Percentiles rank a stretch among this genome's conserved stretches.
Conservation (phyloP, 2,329 filamentous ascomycete species). For the Talaromyces islandicus region DNA sequence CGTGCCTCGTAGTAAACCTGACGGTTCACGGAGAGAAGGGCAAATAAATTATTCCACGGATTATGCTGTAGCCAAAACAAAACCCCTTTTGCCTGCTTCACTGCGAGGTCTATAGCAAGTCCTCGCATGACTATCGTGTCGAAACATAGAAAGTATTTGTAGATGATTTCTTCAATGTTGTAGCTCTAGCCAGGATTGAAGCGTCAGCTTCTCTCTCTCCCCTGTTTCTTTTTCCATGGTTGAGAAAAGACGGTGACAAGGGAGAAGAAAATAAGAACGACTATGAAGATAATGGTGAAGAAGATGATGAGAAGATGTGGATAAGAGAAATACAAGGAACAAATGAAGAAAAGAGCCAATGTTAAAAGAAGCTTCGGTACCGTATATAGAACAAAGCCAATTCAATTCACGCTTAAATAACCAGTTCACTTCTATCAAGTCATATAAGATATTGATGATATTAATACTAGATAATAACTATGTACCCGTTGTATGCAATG, state of each 20-base stretch:
- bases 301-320: too few relatives aligned
- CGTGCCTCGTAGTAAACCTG: constrained; percentile 1
- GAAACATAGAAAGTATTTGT: neutral
- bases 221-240: too few relatives aligned
- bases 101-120: neutral
- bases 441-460: neutral
- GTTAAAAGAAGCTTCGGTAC: too few relatives aligned
- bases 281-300: too few relatives aligned
- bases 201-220: too few relatives aligned
- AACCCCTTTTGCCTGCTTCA: neutral
- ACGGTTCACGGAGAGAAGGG: neutral
- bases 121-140: neutral
- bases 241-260: neutral
- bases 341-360: neutral
- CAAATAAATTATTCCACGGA: neutral
- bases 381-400: neutral
- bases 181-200: neutral
- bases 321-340: too few relatives aligned
- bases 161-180: neutral
- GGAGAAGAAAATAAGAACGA: too few relatives aligned
- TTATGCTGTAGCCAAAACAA: constrained; percentile 1
- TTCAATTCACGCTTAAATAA: neutral
- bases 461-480: neutral
- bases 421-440: neutral
- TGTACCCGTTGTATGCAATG: neutral